Evolutionary conservation across 2,329 filamentous ascomycete genomes (phyloP).

Genomic region (Aureobasidium namibiae): DNA sequence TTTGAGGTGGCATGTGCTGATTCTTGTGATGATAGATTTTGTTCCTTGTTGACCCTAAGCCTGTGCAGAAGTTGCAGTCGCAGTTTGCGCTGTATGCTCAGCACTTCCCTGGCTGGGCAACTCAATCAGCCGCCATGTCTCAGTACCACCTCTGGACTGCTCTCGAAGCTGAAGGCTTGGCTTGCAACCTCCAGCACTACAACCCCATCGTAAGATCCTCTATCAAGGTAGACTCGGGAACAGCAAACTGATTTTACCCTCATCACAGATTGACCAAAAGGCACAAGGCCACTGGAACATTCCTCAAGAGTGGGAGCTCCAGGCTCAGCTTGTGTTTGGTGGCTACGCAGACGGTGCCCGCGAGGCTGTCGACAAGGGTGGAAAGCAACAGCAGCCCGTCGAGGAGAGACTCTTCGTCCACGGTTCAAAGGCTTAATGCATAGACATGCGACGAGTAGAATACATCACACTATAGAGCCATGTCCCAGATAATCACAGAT

Average conservation of each 20-base stretch:
- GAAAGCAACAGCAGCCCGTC: conserved; percentile 14
- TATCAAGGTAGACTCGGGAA: too few species aligned
- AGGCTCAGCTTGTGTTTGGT: conserved; percentile 74
- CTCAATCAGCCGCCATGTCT: conserved; percentile 56
- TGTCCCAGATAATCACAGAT: too few species aligned
- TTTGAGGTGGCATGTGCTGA: neutral
- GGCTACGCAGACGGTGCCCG: conserved; percentile 37
- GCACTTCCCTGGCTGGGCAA: conserved; percentile 68
- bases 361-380: conserved; percentile 11
- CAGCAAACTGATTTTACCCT: neutral
- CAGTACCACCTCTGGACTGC: conserved; percentile 75
- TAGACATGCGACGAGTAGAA: too few species aligned
- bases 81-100: conserved; percentile 68
- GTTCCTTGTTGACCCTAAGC: conserved; percentile 73
- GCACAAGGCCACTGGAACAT: conserved; percentile 49
- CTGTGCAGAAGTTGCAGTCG: conserved; percentile 57
- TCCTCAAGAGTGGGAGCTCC: conserved; percentile 64
- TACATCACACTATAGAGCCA: too few species aligned
- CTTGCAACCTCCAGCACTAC: conserved; percentile 89
- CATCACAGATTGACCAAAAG: neutral
- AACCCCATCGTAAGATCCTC: conserved; percentile 55
- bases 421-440: conserved; percentile 2
- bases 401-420: conserved; percentile 12
- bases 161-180: conserved; percentile 74
- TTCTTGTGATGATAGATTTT: conserved; percentile 43